These are phyloP conservation scores for Picea sitchensis DNA, from an alignment of 75 land plant genomes.

Conservation along the genomic window DNA sequence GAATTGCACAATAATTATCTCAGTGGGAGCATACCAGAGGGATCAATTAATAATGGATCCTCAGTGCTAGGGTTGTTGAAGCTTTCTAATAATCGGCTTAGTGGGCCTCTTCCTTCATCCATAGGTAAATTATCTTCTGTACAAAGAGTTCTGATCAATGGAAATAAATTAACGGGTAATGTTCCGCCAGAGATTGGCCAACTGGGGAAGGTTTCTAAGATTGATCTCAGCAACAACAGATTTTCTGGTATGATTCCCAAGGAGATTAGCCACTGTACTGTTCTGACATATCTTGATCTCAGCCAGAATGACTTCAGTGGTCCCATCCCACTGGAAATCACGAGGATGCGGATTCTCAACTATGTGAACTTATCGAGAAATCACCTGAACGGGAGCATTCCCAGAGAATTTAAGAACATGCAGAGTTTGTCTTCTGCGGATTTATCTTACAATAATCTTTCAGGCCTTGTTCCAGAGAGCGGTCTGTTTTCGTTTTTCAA, in stretches of 20 bases:
- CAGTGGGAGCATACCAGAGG: constrained; percentile 18
- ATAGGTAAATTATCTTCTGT: constrained; percentile 22
- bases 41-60: constrained; percentile 16
- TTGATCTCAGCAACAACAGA: constrained; percentile 21
- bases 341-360: constrained; percentile 18
- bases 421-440: constrained; percentile 24
- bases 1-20: constrained; percentile 30
- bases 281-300: constrained; percentile 28
- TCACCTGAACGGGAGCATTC: constrained; percentile 28
- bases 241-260: constrained; percentile 32
- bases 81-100: constrained; percentile 27
- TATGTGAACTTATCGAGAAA: constrained; percentile 31
- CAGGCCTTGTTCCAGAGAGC: constrained; percentile 26
- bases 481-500: constrained; percentile 20
- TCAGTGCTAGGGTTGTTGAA: constrained; percentile 24
- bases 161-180: constrained; percentile 24
- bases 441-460: constrained; percentile 50
- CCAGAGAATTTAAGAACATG: constrained; percentile 21
- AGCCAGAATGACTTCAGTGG: constrained; percentile 29
- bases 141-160: constrained; percentile 14
- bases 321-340: constrained; percentile 22
- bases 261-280: constrained; percentile 24
- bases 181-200: constrained; percentile 28
- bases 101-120: constrained; percentile 19
- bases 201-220: constrained; percentile 18